Base-by-base conservation (phyloP, 1,284 basidiomycete species). In the Tilletiopsis washingtonensis region DNA sequence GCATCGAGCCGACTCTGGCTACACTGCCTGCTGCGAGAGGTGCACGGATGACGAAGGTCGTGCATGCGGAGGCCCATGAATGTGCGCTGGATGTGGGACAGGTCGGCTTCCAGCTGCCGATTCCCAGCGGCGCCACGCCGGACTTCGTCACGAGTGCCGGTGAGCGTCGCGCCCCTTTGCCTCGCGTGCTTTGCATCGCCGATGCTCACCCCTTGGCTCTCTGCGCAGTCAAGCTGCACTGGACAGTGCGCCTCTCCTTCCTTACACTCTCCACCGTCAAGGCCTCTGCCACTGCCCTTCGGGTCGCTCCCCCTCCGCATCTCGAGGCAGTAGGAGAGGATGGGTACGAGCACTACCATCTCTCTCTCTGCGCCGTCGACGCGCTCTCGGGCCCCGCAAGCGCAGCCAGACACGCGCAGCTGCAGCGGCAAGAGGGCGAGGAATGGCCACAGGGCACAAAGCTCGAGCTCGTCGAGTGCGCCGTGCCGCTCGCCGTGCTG, bases 381-480 rank as follows among this genome's bases (percentile, higher is more conserved):
- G 45, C 43, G 1, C 41, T 53, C 21, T 29, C 20, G 4, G 36
- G 45, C 5, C 12, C 51, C 1, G 52, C 49, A 2, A 52, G 25
- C 11, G 50, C 51, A 2, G 40, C 27, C 25, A 43, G 3, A 15
- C 21, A 9, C 15, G 20, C 9, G 5, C 17, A 5, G 24, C 17
- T 7, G 19, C 17, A 25, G 3, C 21, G 41, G 7, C 12, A 24
- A 7, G 25, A 32, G 5, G 37, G 20, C 3, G n/a, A n/a, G n/a
- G n/a, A n/a, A 48, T 24, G 9, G 41, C 36, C 26, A 21, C 32
- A 21, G 20, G 63, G 65, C 42, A 59, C 59, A 9, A 62, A 61
- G 44, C 51, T 72, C 1, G 70, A 72, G 34, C 68, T 69, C 7
- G 68, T 72, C 14, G 70, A 72, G 41, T 71, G 68, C 43, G 59